Evolutionary conservation across 2,329 filamentous ascomycete species (phyloP).

Genomic region (Botrytis pseudocinerea): DNA sequence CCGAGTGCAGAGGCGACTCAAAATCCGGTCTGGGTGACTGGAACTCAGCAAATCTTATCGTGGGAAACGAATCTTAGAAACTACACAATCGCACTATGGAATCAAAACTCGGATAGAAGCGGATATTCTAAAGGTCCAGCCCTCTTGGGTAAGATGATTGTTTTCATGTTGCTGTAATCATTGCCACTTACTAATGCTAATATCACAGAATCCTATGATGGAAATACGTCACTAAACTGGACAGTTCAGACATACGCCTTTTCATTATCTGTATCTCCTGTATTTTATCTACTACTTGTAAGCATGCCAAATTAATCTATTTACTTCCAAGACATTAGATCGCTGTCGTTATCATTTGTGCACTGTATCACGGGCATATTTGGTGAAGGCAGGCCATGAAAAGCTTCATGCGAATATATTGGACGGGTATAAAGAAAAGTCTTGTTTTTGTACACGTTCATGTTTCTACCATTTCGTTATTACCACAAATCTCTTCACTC

Average conservation of each 20-base stretch:
- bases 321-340: neutral
- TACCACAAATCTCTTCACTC: neutral
- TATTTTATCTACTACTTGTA: constrained; percentile 24
- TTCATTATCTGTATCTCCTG: constrained; percentile 6
- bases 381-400: neutral
- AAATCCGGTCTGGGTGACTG: constrained; percentile 15
- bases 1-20: constrained; percentile 9
- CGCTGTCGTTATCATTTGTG: neutral
- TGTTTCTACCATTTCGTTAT: neutral
- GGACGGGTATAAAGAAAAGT: neutral
- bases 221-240: constrained; percentile 18
- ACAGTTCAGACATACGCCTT: constrained; percentile 21
- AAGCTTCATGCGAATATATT: neutral
- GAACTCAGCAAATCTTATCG: constrained; percentile 16
- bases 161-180: neutral
- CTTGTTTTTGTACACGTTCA: neutral
- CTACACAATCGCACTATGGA: constrained; percentile 23
- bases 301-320: neutral
- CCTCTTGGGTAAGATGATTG: constrained; percentile 17
- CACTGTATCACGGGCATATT: neutral
- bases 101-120: neutral
- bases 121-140: constrained; percentile 16
- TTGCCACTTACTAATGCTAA: neutral
- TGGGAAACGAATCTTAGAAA: constrained; percentile 20
- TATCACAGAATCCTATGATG: constrained; percentile 16